phyloP scores from a whole-genome alignment of 2,329 filamentous ascomycete genomes.

The Kalaharituber pfeilii region DNA sequence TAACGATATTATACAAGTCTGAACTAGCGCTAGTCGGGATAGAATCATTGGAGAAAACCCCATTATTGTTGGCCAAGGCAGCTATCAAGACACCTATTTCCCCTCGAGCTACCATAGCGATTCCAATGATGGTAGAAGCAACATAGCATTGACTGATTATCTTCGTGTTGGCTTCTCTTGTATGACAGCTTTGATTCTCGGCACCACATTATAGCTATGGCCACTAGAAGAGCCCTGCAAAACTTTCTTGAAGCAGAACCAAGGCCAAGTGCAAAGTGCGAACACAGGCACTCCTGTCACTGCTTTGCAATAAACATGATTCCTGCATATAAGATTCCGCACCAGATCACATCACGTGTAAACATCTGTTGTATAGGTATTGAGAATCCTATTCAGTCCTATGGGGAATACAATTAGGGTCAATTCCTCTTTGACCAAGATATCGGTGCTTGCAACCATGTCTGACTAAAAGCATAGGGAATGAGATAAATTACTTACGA shows the following conservation, averaged over 20 bases:
- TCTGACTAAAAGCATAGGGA: too few relatives aligned
- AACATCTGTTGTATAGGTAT: conserved; percentile 61
- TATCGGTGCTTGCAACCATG: too few relatives aligned
- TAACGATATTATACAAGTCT: conserved; percentile 36
- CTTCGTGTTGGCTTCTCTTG: not conserved
- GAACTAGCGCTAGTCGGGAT: not conserved
- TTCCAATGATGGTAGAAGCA: conserved; percentile 41
- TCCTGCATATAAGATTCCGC: conserved; percentile 51
- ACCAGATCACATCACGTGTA: conserved; percentile 45
- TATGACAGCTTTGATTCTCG: too few relatives aligned
- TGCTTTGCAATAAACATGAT: too few relatives aligned
- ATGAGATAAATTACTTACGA: too few relatives aligned
- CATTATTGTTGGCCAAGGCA: conserved; percentile 42
- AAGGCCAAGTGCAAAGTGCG: too few relatives aligned
- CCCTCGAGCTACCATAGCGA: conserved; percentile 58
- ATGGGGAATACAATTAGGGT: too few relatives aligned
- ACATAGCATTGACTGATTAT: too few relatives aligned
- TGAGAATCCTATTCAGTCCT: conserved; percentile 54
- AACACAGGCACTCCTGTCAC: too few relatives aligned
- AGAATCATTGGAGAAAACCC: conserved; percentile 26
- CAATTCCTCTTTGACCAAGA: too few relatives aligned
- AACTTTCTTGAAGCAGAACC: conserved; percentile 42
- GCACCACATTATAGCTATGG: not conserved
- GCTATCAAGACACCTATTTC: conserved; percentile 67
- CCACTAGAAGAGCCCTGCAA: conserved; percentile 31